Conservation (phyloP, 2,329 filamentous ascomycete species). For the Diplodia seriata region DNA sequence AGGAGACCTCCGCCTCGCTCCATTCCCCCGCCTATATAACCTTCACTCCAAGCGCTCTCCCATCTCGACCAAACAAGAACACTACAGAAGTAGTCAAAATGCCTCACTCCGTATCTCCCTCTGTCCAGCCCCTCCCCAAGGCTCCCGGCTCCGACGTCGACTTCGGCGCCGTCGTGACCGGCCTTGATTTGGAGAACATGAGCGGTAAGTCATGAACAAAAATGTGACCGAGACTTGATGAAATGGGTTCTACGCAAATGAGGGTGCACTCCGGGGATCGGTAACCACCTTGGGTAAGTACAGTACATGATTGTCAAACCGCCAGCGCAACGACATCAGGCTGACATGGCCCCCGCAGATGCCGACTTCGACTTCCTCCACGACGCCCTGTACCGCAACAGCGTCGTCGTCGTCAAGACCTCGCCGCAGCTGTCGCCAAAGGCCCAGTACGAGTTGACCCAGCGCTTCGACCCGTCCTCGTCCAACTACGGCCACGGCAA, state of each 20-base stretch:
- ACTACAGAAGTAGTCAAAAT: background rate
- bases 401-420: conserved; percentile 73
- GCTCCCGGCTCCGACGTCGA: conserved; percentile 44
- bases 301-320: background rate
- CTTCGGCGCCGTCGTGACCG: conserved; percentile 67
- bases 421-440: conserved; percentile 69
- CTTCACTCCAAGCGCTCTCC: background rate
- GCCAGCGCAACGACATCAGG: background rate
- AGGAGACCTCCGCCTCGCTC: conserved; percentile 17
- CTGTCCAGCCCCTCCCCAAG: conserved; percentile 34
- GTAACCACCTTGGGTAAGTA: conserved; percentile 59
- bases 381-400: conserved; percentile 70
- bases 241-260: conserved; percentile 33
- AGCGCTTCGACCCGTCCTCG: conserved; percentile 71
- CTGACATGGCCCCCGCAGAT: conserved; percentile 50
- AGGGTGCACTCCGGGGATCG: conserved; percentile 66
- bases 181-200: conserved; percentile 67
- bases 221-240: conserved; percentile 33
- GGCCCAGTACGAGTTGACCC: conserved; percentile 76
- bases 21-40: background rate
- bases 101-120: conserved; percentile 29
- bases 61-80: too few relatives aligned
- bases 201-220: conserved; percentile 57
- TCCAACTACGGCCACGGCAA: conserved; percentile 77
- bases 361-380: conserved; percentile 69